Conservation (phyloP, 441 rosid species). For the Jatropha podagrica region DNA sequence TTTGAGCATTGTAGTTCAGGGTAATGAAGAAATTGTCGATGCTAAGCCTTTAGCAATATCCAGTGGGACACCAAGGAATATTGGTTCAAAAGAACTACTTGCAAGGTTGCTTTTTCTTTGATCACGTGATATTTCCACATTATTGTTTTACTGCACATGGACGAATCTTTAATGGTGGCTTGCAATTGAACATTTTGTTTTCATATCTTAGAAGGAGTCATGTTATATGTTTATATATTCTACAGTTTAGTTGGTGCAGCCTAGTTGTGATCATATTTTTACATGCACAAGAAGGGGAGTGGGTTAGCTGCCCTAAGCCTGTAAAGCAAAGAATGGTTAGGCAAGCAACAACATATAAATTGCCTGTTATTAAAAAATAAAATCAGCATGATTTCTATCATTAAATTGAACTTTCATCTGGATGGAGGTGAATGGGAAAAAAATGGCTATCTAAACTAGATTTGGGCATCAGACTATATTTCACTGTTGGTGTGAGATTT, state of each 20-base stretch:
- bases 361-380: not conserved
- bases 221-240: not conserved
- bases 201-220: not conserved
- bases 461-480: not conserved
- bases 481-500: conserved; percentile 6
- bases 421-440: conserved; percentile 8
- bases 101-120: conserved; percentile 49
- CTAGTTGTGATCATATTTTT: not conserved
- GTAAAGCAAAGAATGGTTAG: not conserved
- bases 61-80: conserved; percentile 39
- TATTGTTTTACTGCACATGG: conserved; percentile 6
- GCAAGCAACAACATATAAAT: not conserved
- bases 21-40: conserved; percentile 68
- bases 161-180: not conserved
- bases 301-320: not conserved
- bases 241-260: not conserved
- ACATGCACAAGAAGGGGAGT: not conserved
- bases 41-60: conserved; percentile 52
- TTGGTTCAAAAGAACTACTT: conserved; percentile 45
- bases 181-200: not conserved
- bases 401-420: not conserved
- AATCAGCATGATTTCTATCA: not conserved
- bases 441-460: not conserved
- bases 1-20: conserved; percentile 35
- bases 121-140: conserved; percentile 17